phyloP scores from a whole-genome alignment of 495 filamentous ascomycete genomes.

The Penicillium odoratum region DNA sequence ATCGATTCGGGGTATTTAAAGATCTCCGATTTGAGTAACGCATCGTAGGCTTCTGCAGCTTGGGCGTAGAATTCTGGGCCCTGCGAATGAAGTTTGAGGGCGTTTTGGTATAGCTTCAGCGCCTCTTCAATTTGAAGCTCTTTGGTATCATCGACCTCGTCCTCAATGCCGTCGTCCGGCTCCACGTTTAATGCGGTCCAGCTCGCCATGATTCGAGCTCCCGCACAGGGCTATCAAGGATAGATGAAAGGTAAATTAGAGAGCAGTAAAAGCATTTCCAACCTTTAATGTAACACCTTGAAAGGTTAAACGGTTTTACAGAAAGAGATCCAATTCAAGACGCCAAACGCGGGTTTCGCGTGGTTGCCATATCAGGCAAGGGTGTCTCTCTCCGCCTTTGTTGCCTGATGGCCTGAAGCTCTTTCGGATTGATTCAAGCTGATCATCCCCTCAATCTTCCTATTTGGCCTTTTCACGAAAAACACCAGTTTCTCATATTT shows the following conservation, averaged over 20 bases:
- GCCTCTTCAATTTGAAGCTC: slow-evolving; percentile 98
- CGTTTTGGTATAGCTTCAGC: slow-evolving; percentile 89
- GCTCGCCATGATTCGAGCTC: slow-evolving; percentile 42
- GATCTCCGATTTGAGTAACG: slow-evolving; percentile 87
- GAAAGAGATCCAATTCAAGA: not conserved
- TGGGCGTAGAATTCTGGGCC: slow-evolving; percentile 72
- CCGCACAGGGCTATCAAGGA: slow-evolving; percentile 7
- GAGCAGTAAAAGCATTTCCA: slow-evolving; percentile 22
- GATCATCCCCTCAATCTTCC: slow-evolving; percentile 16
- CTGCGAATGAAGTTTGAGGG: slow-evolving; percentile 88
- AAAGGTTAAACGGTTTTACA: not conserved
- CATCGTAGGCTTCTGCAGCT: slow-evolving; percentile 79
- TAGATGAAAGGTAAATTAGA: not conserved
- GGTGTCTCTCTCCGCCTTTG: slow-evolving; percentile 26
- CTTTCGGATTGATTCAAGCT: slow-evolving; percentile 18
- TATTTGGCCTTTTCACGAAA: slow-evolving; percentile 7
- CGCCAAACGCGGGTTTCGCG: slow-evolving; percentile 29
- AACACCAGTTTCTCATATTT: not conserved
- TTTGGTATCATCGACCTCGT: slow-evolving; percentile 91
- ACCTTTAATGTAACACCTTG: not conserved
- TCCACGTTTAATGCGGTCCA: slow-evolving; percentile 90
- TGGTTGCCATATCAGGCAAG: slow-evolving; percentile 35
- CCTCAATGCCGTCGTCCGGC: slow-evolving; percentile 83
- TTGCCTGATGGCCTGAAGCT: slow-evolving; percentile 30
- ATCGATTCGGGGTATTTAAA: slow-evolving; percentile 85